Conservation (phyloP, 1,139 yeast species). For the Spathaspora sp. region DNA sequence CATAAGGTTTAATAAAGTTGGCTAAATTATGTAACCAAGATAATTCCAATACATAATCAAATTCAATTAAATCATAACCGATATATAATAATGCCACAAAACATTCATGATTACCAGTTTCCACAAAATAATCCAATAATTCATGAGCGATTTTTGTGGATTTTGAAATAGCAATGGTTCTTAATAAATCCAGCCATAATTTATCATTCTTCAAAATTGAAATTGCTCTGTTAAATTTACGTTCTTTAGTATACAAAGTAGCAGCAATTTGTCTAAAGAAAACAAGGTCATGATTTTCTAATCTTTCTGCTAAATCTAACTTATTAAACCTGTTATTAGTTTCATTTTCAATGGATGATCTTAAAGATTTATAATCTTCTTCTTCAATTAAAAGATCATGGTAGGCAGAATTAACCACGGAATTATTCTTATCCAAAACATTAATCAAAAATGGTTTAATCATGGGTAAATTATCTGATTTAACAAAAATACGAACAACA, state of each 20-base stretch:
- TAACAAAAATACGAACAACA: slow-evolving; percentile 91
- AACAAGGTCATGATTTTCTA: slow-evolving; percentile 86
- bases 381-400: slow-evolving; percentile 95
- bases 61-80: slow-evolving; percentile 76
- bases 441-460: slow-evolving; percentile 93
- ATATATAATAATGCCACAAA: slow-evolving; percentile 87
- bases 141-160: slow-evolving; percentile 86
- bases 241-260: slow-evolving; percentile 86
- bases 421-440: slow-evolving; percentile 85
- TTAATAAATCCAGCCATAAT: slow-evolving; percentile 92
- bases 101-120: slow-evolving; percentile 95
- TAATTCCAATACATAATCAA: slow-evolving; percentile 84
- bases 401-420: slow-evolving; percentile 91
- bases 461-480: slow-evolving; percentile 93
- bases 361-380: slow-evolving; percentile 88
- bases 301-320: slow-evolving; percentile 85
- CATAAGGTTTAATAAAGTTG: slow-evolving; percentile 86
- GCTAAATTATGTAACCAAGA: slow-evolving; percentile 85
- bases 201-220: slow-evolving; percentile 87
- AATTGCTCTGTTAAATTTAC: slow-evolving; percentile 89
- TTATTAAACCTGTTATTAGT: slow-evolving; percentile 90
- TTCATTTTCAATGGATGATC: slow-evolving; percentile 75
- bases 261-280: slow-evolving; percentile 98
- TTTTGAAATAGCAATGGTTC: slow-evolving; percentile 84
- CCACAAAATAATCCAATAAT: slow-evolving; percentile 86